These are phyloP conservation scores for Neocallimastix lanati DNA, from an alignment of 192 early-diverging fungal genomes.

Conservation along the genomic window DNA sequence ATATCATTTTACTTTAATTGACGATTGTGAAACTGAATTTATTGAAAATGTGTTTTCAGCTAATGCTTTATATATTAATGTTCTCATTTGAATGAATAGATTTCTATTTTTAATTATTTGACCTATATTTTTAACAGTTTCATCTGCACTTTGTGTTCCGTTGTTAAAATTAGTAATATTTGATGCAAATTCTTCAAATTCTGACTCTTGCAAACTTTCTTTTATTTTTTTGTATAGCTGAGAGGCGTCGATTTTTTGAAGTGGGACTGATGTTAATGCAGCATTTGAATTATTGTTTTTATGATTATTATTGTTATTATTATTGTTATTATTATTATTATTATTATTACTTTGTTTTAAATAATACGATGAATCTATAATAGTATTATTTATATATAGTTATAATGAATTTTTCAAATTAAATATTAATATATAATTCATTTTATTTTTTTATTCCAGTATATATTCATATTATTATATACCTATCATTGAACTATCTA, in stretches of 20 bases:
- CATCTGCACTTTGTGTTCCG: background rate
- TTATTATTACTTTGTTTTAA: background rate
- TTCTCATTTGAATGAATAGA: background rate
- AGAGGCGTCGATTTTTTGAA: background rate
- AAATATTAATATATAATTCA: too few relatives aligned
- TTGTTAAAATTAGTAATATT: background rate
- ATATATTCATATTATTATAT: too few relatives aligned
- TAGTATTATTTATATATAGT: too few relatives aligned
- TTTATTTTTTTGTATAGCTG: background rate
- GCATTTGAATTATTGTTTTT: background rate
- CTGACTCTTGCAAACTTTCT: background rate
- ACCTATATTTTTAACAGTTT: background rate
- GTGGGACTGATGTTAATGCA: background rate
- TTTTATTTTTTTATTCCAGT: too few relatives aligned
- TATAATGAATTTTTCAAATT: too few relatives aligned
- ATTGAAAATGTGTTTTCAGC: background rate
- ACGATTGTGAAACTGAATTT: background rate
- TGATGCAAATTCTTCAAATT: background rate
- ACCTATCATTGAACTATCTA: background rate
- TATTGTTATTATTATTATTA: too few relatives aligned
- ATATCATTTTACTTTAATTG: background rate
- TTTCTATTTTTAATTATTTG: background rate
- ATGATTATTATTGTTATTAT: too few relatives aligned
- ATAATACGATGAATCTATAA: background rate
- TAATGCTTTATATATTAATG: background rate